Percentiles rank a stretch among this genome's conserved stretches.
phyloP scores from a whole-genome alignment of 2,329 filamentous ascomycete species.

The Xylaria sp. region DNA sequence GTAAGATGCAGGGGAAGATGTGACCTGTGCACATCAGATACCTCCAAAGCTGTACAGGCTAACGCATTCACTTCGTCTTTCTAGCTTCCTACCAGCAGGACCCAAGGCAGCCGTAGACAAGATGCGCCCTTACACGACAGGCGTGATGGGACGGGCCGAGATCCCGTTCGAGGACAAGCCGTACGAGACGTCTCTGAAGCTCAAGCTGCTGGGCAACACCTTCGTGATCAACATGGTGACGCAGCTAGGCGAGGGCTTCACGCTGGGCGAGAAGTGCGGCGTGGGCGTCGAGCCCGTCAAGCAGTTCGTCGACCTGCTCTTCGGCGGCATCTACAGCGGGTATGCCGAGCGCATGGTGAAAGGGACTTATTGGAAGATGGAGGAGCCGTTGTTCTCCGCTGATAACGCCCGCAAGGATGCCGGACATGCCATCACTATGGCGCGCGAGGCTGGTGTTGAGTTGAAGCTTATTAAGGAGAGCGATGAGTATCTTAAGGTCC shows the following conservation, averaged over 20 bases:
- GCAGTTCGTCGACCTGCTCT: slow-evolving; percentile 76
- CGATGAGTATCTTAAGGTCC: slow-evolving; percentile 73
- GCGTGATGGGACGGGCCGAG: slow-evolving; percentile 72
- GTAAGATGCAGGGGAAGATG: background rate
- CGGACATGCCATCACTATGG: slow-evolving; percentile 76
- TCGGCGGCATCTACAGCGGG: slow-evolving; percentile 78
- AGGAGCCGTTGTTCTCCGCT: slow-evolving; percentile 84
- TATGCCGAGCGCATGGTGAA: slow-evolving; percentile 80
- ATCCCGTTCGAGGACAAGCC: slow-evolving; percentile 56
- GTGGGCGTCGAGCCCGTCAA: slow-evolving; percentile 77
- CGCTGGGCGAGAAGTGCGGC: slow-evolving; percentile 82
- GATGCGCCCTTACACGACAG: slow-evolving; percentile 72
- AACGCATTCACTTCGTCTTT: background rate
- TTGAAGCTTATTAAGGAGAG: slow-evolving; percentile 74
- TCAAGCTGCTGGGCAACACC: slow-evolving; percentile 89
- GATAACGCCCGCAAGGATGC: slow-evolving; percentile 87
- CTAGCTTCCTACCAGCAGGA: slow-evolving; percentile 71
- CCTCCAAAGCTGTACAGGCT: slow-evolving; percentile 3
- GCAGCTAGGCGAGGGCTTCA: slow-evolving; percentile 80
- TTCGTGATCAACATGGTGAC: slow-evolving; percentile 87
- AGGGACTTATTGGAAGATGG: slow-evolving; percentile 80
- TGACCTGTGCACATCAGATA: background rate
- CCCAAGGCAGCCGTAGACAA: slow-evolving; percentile 65
- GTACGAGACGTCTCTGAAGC: slow-evolving; percentile 67
- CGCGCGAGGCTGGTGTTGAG: slow-evolving; percentile 68